A percentile compares a stretch with the other conserved stretches of the same genome.
Evolutionary conservation across 176 grass and related monocot genomes (phyloP).

Genomic region (Aegilops tauschii): DNA sequence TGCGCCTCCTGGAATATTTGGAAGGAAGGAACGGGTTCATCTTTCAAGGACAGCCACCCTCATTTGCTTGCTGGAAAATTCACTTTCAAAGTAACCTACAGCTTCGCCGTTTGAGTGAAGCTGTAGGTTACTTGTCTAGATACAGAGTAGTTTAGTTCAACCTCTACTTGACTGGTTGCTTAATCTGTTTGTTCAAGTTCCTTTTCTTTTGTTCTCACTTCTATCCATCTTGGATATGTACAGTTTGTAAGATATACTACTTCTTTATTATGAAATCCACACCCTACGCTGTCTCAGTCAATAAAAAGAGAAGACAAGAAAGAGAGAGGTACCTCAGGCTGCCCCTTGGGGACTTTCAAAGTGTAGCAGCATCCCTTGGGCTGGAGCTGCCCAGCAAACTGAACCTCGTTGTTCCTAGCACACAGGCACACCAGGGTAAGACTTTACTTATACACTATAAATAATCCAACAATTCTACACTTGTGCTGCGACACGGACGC

Average conservation of each 20-base stretch:
- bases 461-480: background rate
- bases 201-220: background rate
- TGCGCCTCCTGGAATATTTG: background rate
- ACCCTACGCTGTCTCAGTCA: background rate
- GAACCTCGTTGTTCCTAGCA: constrained; percentile 84
- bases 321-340: constrained; percentile 47
- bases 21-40: no score
- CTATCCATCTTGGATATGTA: background rate
- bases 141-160: background rate
- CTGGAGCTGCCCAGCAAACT: constrained; percentile 91
- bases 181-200: background rate
- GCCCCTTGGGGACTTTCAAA: constrained; percentile 55
- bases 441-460: background rate
- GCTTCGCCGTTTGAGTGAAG: no score
- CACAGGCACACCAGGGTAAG: background rate
- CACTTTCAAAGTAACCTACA: no score
- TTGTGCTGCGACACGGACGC: background rate
- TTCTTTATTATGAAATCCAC: background rate
- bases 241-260: background rate
- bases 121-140: no score
- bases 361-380: constrained; percentile 69
- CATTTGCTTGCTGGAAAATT: background rate
- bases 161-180: background rate
- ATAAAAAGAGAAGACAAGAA: background rate
- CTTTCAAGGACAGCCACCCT: no score